Base-by-base conservation (phyloP, 2,329 filamentous ascomycete genomes). In the Phyllosticta ampelicida region DNA sequence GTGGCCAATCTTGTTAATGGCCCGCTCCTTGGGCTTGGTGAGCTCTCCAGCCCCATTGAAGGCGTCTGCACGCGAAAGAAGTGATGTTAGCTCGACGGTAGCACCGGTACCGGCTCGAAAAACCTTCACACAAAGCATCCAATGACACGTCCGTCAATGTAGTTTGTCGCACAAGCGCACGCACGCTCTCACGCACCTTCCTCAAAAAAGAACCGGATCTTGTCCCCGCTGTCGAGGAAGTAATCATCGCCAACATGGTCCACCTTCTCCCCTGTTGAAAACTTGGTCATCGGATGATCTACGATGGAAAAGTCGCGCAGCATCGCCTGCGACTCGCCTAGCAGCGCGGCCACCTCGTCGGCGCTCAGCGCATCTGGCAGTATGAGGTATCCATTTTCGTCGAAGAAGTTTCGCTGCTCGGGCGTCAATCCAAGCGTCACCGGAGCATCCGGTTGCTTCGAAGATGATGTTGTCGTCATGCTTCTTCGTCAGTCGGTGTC, bases 131-230 rank as follows among this genome's bases (percentile, higher is more conserved):
- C 4, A 11, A 36, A 11, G 9, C 13, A 8, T 11, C 30, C 30
- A 36, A 9, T 36, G 30, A 36, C 30, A 36, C 30, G 30, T 16
- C 30, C 30, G 30, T 36, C 30, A 36, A n/a, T n/a, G n/a, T n/a
- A n/a, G n/a, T 36, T 36, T 44, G 36, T 44, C 36, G 36, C 36
- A 44, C 36, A n/a, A 6, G n/a, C 36, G 36, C 36, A 44, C 36
- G 36, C 36, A n/a, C 36, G 36, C 36, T 44, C 16, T 44, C 51
- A 26, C 21, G 51, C 51, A 78, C 77, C 78, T 73, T 95, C 90
- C 74, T 97, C 92, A 73, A 97, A 95, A 80, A 97, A 97, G 80
- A 95, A 97, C 60, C 90, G 87, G 61, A 97, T 78, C 75, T 96
- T 92, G 78, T 97, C 89, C 61, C 90, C 90, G 2, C 87, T 94